phyloP scores from a whole-genome alignment of 2,329 filamentous ascomycete genomes.

The Microcyclosporella mali region DNA sequence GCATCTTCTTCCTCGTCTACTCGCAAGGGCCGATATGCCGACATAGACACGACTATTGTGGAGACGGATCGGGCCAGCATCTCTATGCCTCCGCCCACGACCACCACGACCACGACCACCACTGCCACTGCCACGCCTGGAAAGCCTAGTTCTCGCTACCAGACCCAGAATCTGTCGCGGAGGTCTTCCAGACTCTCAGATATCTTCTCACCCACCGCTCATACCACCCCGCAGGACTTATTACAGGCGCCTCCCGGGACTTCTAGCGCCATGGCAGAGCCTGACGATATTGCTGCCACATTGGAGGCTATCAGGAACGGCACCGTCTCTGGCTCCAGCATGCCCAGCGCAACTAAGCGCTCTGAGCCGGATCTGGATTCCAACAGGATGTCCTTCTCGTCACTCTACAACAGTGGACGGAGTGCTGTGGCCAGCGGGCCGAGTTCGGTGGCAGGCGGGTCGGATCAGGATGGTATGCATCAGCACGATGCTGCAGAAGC shows the following conservation, averaged over 20 bases:
- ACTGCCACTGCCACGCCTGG: too few species aligned
- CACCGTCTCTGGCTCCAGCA: slow-evolving; percentile 13
- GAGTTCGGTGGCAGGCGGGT: slow-evolving; percentile 40
- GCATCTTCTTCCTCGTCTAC: slow-evolving; percentile 30
- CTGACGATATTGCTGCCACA: slow-evolving; percentile 10
- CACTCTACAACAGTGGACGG: slow-evolving; percentile 62
- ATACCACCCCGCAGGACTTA: too few species aligned
- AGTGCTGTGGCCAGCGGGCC: slow-evolving; percentile 41
- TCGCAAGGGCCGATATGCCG: slow-evolving; percentile 54
- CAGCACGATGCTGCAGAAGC: slow-evolving; percentile 8
- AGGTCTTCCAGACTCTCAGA: slow-evolving; percentile 14
- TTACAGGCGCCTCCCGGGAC: neutral
- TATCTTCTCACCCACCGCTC: neutral
- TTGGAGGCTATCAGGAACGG: slow-evolving; percentile 12
- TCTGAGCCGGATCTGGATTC: slow-evolving; percentile 37
- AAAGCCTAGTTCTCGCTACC: slow-evolving; percentile 17
- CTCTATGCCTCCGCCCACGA: slow-evolving; percentile 54
- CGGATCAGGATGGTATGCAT: slow-evolving; percentile 39
- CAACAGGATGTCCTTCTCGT: slow-evolving; percentile 67
- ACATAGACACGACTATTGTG: slow-evolving; percentile 53
- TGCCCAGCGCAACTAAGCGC: slow-evolving; percentile 18
- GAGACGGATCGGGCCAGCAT: slow-evolving; percentile 56
- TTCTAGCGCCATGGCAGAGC: slow-evolving; percentile 7
- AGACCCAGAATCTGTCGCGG: slow-evolving; percentile 14
- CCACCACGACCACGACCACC: slow-evolving; percentile 3